Conservation (phyloP, 345 rosid species). For the Physaria fendleri region DNA sequence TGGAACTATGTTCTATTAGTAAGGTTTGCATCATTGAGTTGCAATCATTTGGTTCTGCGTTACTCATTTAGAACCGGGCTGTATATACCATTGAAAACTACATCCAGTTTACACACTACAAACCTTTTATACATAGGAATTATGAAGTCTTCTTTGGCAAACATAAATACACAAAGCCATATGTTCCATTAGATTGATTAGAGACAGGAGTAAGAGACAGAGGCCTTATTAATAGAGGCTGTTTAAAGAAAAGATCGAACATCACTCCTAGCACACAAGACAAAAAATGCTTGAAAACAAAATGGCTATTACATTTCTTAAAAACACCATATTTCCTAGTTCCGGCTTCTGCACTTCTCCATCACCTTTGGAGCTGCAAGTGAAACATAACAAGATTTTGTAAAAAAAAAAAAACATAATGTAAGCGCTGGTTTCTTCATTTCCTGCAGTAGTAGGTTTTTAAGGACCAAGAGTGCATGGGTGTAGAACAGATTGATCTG, state of each 20-base stretch:
- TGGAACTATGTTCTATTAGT: not conserved
- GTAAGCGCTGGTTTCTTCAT: not conserved
- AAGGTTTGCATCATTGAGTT: not conserved
- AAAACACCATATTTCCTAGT: constrained; percentile 20
- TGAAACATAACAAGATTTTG: not conserved
- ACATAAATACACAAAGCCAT: constrained; percentile 19
- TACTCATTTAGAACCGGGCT: no score
- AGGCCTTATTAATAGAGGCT: constrained; percentile 29
- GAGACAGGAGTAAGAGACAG: constrained; percentile 14
- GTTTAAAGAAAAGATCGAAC: constrained; percentile 12
- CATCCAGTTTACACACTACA: constrained; percentile 1
- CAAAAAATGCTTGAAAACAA: constrained; percentile 18
- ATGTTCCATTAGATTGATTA: constrained; percentile 2
- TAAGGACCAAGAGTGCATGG: not conserved
- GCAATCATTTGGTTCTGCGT: not conserved
- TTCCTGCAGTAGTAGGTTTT: not conserved
- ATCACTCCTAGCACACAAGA: constrained; percentile 21
- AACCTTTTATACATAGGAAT: constrained; percentile 18
- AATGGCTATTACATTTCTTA: constrained; percentile 25
- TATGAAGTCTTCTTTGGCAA: constrained; percentile 5
- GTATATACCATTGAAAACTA: not conserved
- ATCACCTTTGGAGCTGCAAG: constrained; percentile 63
- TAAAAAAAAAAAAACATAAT: constrained; percentile 4
- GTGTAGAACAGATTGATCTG: not conserved
- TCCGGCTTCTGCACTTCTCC: constrained; percentile 53